phyloP scores from a whole-genome alignment of 1,139 yeast genomes.

The Lodderomyces pseudojiufengensis region DNA sequence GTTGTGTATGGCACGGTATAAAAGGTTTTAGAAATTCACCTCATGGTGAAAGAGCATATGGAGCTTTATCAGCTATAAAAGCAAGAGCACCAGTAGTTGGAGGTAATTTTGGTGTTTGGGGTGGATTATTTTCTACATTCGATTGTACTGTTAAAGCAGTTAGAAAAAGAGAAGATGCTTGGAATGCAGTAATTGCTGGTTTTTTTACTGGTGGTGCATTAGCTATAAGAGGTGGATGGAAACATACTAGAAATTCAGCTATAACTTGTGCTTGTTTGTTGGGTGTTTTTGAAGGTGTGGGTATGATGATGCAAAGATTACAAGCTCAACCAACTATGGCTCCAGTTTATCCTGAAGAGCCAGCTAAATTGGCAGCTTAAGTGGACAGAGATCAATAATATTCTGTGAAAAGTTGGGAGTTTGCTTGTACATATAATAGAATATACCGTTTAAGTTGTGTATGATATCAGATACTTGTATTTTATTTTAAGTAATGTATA shows the following conservation, averaged over 20 bases:
- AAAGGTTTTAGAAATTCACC: slow-evolving; percentile 99
- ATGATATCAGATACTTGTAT: too few relatives aligned
- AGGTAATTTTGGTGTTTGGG: slow-evolving; percentile 99
- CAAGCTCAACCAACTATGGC: slow-evolving; percentile 88
- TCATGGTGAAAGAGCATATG: slow-evolving; percentile 87
- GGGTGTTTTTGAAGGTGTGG: slow-evolving; percentile 98
- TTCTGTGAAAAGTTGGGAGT: too few relatives aligned
- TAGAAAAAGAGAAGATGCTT: slow-evolving; percentile 96
- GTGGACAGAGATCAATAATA: too few relatives aligned
- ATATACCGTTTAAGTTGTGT: too few relatives aligned
- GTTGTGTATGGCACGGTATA: slow-evolving; percentile 98
- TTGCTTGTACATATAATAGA: too few relatives aligned
- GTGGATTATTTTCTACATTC: slow-evolving; percentile 92
- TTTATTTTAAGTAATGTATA: too few relatives aligned
- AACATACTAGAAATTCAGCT: slow-evolving; percentile 93
- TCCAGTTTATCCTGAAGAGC: slow-evolving; percentile 65
- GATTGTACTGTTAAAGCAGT: slow-evolving; percentile 95
- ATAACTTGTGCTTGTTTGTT: slow-evolving; percentile 95
- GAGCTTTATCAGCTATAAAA: slow-evolving; percentile 86
- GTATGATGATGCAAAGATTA: slow-evolving; percentile 89
- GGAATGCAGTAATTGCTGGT: slow-evolving; percentile 98
- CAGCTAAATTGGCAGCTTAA: slow-evolving; percentile 48
- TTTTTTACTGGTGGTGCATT: slow-evolving; percentile 97
- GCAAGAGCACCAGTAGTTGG: slow-evolving; percentile 98
- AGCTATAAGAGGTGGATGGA: slow-evolving; percentile 99